A percentile compares a stretch with the other conserved stretches of the same genome.
Evolutionary conservation across 2,329 filamentous ascomycete genomes (phyloP).

Genomic region (Aspergillus sclerotialis): DNA sequence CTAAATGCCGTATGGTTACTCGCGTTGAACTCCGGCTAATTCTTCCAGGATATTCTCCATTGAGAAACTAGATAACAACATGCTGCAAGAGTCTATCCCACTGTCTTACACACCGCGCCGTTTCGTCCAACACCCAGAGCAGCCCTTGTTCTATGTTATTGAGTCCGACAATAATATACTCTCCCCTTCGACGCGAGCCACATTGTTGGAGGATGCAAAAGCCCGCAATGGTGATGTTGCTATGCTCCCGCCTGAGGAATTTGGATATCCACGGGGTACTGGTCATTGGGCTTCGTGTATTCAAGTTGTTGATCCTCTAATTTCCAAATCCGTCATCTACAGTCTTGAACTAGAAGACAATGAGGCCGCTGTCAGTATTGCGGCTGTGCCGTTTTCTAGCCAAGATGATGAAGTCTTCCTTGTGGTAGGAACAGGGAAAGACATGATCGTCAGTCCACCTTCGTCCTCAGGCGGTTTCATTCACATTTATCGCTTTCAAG

Average conservation of each 20-base stretch:
- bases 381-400: constrained; percentile 76
- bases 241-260: constrained; percentile 68
- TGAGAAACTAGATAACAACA: constrained; percentile 75
- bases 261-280: constrained; percentile 77
- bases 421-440: constrained; percentile 89
- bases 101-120: constrained; percentile 85
- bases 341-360: constrained; percentile 81
- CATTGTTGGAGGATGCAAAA: constrained; percentile 64
- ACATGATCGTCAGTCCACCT: constrained; percentile 72
- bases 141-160: constrained; percentile 87
- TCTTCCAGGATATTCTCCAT: constrained; percentile 72
- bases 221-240: constrained; percentile 66
- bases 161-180: constrained; percentile 91
- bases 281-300: constrained; percentile 96
- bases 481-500: constrained; percentile 83
- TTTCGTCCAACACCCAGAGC: constrained; percentile 79
- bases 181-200: constrained; percentile 67
- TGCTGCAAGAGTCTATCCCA: constrained; percentile 78
- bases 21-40: constrained; percentile 8
- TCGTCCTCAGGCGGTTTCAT: constrained; percentile 75
- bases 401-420: constrained; percentile 86
- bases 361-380: constrained; percentile 81
- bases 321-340: constrained; percentile 64
- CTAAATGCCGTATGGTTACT: background rate
- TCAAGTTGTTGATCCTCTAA: constrained; percentile 77